Conservation (phyloP, 2,329 filamentous ascomycete species). For the Diaporthe capsici region DNA sequence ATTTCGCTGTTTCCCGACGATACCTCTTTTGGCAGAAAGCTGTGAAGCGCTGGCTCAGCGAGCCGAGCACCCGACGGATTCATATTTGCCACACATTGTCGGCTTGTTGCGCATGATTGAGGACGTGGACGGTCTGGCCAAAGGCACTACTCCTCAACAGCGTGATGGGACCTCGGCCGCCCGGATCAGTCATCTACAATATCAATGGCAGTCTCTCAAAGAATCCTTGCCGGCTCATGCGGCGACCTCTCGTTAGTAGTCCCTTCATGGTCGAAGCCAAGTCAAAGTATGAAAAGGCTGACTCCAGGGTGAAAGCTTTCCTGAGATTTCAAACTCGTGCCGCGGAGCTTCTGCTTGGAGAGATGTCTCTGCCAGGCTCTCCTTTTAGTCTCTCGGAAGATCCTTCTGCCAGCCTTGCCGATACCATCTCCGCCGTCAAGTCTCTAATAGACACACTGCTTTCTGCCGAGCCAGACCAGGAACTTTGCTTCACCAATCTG, state of each 20-base stretch:
- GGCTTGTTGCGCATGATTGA: background rate
- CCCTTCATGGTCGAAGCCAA: background rate
- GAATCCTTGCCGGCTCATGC: background rate
- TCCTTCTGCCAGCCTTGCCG: background rate
- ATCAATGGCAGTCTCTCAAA: background rate
- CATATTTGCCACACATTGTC: background rate
- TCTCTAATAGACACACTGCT: background rate
- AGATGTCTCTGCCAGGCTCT: background rate
- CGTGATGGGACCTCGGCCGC: background rate
- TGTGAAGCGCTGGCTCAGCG: background rate
- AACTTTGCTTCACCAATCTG: background rate
- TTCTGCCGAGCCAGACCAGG: background rate
- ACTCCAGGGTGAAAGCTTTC: background rate
- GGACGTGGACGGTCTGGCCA: background rate
- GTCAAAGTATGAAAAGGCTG: background rate
- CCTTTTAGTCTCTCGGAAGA: background rate
- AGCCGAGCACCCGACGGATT: slow-evolving; percentile 6
- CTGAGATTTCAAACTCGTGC: background rate
- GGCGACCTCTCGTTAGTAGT: background rate
- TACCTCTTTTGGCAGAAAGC: background rate
- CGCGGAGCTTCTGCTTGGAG: background rate
- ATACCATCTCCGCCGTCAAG: background rate
- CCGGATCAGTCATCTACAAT: background rate
- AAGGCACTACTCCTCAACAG: background rate
- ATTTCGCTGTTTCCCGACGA: background rate